phyloP scores from a whole-genome alignment of 345 rosid species.

The Luvunga scandens region DNA sequence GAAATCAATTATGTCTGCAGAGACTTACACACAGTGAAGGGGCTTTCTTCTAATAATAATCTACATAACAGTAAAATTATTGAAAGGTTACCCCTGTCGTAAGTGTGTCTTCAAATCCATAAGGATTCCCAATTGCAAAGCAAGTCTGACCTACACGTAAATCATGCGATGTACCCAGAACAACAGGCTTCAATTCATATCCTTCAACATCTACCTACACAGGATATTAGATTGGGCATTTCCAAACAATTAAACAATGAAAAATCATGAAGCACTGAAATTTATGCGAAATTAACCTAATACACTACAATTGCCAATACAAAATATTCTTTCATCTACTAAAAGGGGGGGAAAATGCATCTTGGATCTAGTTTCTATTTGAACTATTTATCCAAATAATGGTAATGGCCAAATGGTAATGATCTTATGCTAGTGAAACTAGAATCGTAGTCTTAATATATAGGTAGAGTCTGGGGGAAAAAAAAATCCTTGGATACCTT shows the following conservation, averaged over 20 bases:
- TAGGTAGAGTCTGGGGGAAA: neutral
- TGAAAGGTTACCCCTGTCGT: conserved; percentile 76
- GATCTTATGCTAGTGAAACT: neutral
- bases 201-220: conserved; percentile 69
- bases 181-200: conserved; percentile 60
- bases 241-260: neutral
- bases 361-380: neutral
- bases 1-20: neutral
- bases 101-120: conserved; percentile 84
- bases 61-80: neutral
- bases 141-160: conserved; percentile 86
- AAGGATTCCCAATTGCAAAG: conserved; percentile 86
- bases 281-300: neutral
- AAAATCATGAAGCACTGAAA: neutral
- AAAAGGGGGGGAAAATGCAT: neutral
- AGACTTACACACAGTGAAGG: neutral
- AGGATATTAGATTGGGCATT: conserved; percentile 1
- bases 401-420: neutral
- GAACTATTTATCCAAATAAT: neutral
- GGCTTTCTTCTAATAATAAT: neutral
- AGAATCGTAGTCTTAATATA: neutral
- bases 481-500: conserved; percentile 39
- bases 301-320: neutral
- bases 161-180: conserved; percentile 63
- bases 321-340: neutral